Percentiles rank a stretch among this genome's conserved stretches.
These are phyloP conservation scores for Blastobotrys raffinosifermentans DNA, from an alignment of 1,139 yeast species.

Conservation along the genomic window DNA sequence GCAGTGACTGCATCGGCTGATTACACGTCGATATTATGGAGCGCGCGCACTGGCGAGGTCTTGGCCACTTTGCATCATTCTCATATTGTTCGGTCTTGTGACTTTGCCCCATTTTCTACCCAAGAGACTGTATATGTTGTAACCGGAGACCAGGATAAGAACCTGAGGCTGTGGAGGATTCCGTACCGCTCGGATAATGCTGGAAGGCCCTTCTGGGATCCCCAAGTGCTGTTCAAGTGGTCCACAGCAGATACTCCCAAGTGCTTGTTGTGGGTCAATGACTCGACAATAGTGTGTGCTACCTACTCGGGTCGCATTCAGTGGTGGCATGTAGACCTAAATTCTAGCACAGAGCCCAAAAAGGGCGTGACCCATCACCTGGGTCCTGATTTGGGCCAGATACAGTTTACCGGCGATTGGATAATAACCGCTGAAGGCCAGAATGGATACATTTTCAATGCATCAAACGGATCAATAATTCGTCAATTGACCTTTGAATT, in stretches of 20 bases:
- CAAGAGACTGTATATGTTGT: too few relatives aligned
- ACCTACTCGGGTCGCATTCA: conserved; percentile 26
- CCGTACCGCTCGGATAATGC: conserved; percentile 8
- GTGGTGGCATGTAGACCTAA: conserved; percentile 29
- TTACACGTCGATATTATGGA: conserved; percentile 35
- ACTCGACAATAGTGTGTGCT: conserved; percentile 7
- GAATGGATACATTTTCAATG: conserved; percentile 21
- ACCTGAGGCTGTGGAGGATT: conserved; percentile 23
- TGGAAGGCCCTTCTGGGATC: too few relatives aligned
- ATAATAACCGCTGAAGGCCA: conserved; percentile 27
- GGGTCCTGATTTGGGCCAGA: conserved; percentile 28
- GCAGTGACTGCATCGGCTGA: conserved; percentile 36
- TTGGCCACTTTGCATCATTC: conserved; percentile 27
- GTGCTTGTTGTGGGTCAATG: conserved; percentile 22
- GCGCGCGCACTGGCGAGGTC: conserved; percentile 26
- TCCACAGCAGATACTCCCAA: too few relatives aligned
- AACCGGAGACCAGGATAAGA: conserved; percentile 27
- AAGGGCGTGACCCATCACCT: too few relatives aligned
- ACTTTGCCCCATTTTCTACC: conserved; percentile 15
- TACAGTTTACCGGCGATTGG: conserved; percentile 24
- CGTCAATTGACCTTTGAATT: conserved; percentile 27
- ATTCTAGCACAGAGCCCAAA: conserved; percentile 11
- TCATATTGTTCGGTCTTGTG: conserved; percentile 32
- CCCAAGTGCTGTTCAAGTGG: too few relatives aligned
- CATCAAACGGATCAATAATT: conserved; percentile 15